These are phyloP conservation scores for Coniosporium tulheliwenetii DNA, from an alignment of 2,329 filamentous ascomycete genomes.

Conservation along the genomic window DNA sequence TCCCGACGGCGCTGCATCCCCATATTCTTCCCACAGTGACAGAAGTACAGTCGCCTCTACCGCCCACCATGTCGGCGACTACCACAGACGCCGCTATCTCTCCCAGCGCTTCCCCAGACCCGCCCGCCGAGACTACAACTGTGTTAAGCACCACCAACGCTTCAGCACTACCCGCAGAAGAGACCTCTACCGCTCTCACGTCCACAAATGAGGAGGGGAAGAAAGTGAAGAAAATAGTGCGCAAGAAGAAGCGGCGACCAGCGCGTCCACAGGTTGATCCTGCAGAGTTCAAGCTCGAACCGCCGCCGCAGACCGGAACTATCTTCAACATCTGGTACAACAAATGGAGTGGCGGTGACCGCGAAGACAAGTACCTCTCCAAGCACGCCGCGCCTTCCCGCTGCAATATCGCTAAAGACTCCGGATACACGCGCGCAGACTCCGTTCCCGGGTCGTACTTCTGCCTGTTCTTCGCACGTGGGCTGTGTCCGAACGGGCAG, in stretches of 20 bases:
- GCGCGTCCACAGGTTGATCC: constrained; percentile 85
- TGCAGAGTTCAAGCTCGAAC: constrained; percentile 64
- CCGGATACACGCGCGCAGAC: constrained; percentile 34
- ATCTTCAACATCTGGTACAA: constrained; percentile 99
- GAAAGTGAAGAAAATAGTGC: constrained; percentile 60
- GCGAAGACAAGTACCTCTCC: constrained; percentile 78
- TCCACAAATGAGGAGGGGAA: too few relatives aligned
- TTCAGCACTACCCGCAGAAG: too few relatives aligned
- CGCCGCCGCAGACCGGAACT: constrained; percentile 81
- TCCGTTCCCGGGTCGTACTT: constrained; percentile 56
- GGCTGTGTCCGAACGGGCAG: constrained; percentile 66
- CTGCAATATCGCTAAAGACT: constrained; percentile 65
- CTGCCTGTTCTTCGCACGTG: constrained; percentile 82
- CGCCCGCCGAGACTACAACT: too few relatives aligned
- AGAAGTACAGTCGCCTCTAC: too few relatives aligned
- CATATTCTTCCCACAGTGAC: too few relatives aligned
- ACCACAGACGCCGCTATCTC: too few relatives aligned
- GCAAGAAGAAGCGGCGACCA: constrained; percentile 78
- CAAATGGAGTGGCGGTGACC: constrained; percentile 92
- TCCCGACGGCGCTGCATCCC: too few relatives aligned
- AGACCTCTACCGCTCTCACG: too few relatives aligned
- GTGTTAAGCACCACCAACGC: too few relatives aligned
- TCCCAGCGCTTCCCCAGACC: too few relatives aligned
- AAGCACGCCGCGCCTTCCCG: constrained; percentile 70
- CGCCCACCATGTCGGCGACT: too few relatives aligned